phyloP scores from a whole-genome alignment of 345 rosid species.

The Diplotaxis tenuifolia region DNA sequence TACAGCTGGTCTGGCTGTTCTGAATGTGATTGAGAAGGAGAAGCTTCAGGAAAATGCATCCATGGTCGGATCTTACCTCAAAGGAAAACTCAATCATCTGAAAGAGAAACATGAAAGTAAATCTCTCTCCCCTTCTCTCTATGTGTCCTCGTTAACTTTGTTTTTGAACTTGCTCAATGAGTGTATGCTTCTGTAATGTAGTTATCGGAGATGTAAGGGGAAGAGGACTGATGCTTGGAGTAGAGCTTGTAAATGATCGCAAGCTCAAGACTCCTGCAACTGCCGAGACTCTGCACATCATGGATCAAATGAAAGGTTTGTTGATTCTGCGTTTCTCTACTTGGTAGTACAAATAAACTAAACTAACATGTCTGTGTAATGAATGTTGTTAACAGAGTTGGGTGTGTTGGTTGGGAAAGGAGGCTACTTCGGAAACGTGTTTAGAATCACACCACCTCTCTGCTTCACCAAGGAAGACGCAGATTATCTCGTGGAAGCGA shows the following conservation, averaged over 20 bases:
- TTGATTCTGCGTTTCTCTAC: neutral
- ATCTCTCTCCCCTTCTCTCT: neutral
- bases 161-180: neutral
- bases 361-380: neutral
- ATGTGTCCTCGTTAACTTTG: neutral
- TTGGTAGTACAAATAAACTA: neutral
- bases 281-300: conserved; percentile 62
- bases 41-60: conserved; percentile 84
- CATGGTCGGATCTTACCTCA: conserved; percentile 75
- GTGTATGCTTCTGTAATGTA: conserved; percentile 20
- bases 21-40: conserved; percentile 86
- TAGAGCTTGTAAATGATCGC: conserved; percentile 88
- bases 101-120: conserved; percentile 78
- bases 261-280: conserved; percentile 80
- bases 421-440: conserved; percentile 80
- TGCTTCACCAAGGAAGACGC: conserved; percentile 93
- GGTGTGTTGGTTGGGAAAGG: conserved; percentile 93
- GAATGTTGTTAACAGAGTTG: conserved; percentile 46
- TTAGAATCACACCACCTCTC: conserved; percentile 93
- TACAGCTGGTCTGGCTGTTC: conserved; percentile 86
- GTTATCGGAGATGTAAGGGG: conserved; percentile 98
- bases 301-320: conserved; percentile 93
- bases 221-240: conserved; percentile 90
- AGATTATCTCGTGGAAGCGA: conserved; percentile 81
- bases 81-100: conserved; percentile 63